Conservation (phyloP, 495 filamentous ascomycete species). For the Parathielavia hyrcaniae region DNA sequence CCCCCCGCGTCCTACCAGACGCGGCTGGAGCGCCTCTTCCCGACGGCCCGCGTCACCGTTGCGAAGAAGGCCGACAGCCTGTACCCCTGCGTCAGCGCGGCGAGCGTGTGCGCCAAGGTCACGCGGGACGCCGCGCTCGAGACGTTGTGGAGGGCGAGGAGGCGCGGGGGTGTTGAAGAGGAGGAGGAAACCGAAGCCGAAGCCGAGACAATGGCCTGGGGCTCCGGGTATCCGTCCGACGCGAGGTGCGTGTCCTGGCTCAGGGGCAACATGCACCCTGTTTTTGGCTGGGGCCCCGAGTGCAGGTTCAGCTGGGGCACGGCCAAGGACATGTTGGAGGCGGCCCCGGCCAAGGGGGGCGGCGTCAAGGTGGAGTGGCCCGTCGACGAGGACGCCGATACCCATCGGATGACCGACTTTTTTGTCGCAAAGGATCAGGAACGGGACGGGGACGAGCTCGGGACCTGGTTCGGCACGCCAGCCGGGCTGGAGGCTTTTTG, state of each 20-base stretch:
- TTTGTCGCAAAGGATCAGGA: conserved; percentile 42
- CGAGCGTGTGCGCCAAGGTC: conserved; percentile 91
- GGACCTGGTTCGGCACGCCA: conserved; percentile 57
- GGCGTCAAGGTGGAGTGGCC: conserved; percentile 79
- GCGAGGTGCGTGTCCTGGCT: conserved; percentile 74
- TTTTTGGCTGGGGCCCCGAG: conserved; percentile 93
- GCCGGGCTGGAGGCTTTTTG: conserved; percentile 55
- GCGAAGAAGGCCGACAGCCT: conserved; percentile 93
- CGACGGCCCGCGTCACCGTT: conserved; percentile 72
- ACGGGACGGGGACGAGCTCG: conserved; percentile 50
- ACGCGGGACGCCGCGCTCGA: conserved; percentile 86
- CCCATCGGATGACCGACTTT: conserved; percentile 66
- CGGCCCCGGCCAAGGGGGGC: conserved; percentile 43
- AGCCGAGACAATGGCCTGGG: conserved; percentile 53
- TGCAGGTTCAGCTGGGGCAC: conserved; percentile 95
- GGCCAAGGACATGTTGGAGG: conserved; percentile 84
- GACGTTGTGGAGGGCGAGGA: conserved; percentile 35
- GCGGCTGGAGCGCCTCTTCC: conserved; percentile 78
- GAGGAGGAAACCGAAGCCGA: conserved; percentile 7
- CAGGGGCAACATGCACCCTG: conserved; percentile 75
- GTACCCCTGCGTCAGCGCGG: conserved; percentile 90
- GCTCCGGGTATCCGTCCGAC: conserved; percentile 90
- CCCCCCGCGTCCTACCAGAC: conserved; percentile 73
- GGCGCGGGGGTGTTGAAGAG: conserved; percentile 7
- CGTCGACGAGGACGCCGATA: conserved; percentile 54